phyloP scores from a whole-genome alignment of 352 stramenopile species.

The Elongisporangium prolatum region DNA sequence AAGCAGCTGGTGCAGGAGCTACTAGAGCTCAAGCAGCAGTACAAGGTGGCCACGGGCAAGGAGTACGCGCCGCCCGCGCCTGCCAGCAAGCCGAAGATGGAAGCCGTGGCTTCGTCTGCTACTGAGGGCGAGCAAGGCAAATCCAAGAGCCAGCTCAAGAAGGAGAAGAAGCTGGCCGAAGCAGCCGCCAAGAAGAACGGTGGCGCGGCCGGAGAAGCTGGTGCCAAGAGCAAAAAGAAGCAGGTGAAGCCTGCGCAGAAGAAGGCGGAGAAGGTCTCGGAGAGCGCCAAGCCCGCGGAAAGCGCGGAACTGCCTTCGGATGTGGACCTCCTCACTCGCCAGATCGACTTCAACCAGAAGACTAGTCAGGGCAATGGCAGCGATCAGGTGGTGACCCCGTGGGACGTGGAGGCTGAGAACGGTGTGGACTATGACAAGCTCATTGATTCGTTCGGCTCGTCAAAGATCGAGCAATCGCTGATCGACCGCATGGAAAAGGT shows the following conservation, averaged over 20 bases:
- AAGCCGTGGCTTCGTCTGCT: background rate
- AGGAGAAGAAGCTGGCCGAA: slow-evolving; percentile 84
- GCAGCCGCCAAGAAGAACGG: slow-evolving; percentile 51
- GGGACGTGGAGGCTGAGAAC: slow-evolving; percentile 92
- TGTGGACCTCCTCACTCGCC: slow-evolving; percentile 59
- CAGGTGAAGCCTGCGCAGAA: slow-evolving; percentile 34
- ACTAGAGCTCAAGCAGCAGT: slow-evolving; percentile 72
- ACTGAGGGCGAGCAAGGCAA: slow-evolving; percentile 32
- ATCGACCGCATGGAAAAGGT: slow-evolving; percentile 95
- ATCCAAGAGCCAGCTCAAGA: slow-evolving; percentile 86
- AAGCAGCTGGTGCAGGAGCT: slow-evolving; percentile 50
- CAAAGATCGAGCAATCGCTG: slow-evolving; percentile 91
- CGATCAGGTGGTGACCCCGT: slow-evolving; percentile 88
- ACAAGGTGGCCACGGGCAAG: slow-evolving; percentile 66
- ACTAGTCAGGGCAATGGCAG: slow-evolving; percentile 38
- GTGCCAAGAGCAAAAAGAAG: slow-evolving; percentile 21
- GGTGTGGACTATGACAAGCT: slow-evolving; percentile 99
- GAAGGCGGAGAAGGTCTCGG: slow-evolving; percentile 54
- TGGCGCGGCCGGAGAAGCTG: slow-evolving; percentile 2
- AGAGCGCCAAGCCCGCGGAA: slow-evolving; percentile 66
- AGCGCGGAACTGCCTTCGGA: slow-evolving; percentile 51
- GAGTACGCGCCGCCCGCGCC: slow-evolving; percentile 55
- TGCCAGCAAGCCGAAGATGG: slow-evolving; percentile 36
- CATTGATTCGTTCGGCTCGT: slow-evolving; percentile 97
- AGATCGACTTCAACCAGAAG: slow-evolving; percentile 70